Base-by-base conservation (phyloP, 192 early-diverging fungal genomes). In the Obelidium mucronatum region DNA sequence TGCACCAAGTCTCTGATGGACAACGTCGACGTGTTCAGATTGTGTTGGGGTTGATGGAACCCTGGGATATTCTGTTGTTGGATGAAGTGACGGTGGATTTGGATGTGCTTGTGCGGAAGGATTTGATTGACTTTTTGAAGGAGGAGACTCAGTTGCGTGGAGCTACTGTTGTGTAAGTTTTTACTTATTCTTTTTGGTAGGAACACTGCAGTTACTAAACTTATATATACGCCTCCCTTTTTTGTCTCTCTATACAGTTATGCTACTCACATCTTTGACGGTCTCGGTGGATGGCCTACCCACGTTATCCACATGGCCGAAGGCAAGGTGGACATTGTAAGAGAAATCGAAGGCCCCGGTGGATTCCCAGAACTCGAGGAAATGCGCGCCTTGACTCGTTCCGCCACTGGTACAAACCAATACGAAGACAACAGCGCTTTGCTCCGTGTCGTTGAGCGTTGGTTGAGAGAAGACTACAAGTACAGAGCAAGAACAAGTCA, bases 231-330 rank as follows among this genome's bases (percentile, higher is more conserved):
- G n/a, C n/a, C n/a, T n/a, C n/a, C n/a, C n/a, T n/a, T n/a, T n/a
- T n/a, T n/a, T n/a, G n/a, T n/a, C n/a, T n/a, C n/a, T 40, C n/a
- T n/a, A n/a, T n/a, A n/a, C n/a, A n/a, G n/a, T 28, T 93, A 94
- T 78, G 93, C 93, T 17, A 94, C 93, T 6, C 93, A 94, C 78
- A 94, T 94, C 70, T 94, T 94, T 77, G 93, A 94, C 83, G 91
- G 91, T 42, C 80, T 91, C 1, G 88, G 89, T 62, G 84, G 85
- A 11, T 94, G 91, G 90, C 89, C 91, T 2, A 89, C 91, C 31
- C 92, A 94, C 67, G 80, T 94, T 3, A 87, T 87, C 51, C 92
- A 92, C 79, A 90, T 93, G 15, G 65, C 76, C 4, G 82, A 91
- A 40, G 91, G 91, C 5, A 63, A 67, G 1, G 79, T 88, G 17